Percentiles rank a stretch among this genome's conserved stretches.
phyloP scores from a whole-genome alignment of 2,329 filamentous ascomycete species.

The Ascomycota sp. region DNA sequence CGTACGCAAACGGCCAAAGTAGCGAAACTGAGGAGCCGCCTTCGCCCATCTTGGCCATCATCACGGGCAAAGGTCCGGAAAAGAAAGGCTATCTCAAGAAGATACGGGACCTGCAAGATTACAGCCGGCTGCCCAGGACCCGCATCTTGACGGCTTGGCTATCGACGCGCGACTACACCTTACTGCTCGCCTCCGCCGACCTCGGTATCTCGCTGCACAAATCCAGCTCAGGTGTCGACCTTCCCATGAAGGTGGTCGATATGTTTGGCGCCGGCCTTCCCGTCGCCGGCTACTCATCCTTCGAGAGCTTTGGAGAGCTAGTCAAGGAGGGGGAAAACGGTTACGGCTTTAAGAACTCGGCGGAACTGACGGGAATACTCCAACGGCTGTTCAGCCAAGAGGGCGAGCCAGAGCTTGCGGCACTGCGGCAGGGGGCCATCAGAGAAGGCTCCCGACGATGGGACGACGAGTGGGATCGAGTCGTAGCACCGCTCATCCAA shows the following conservation, averaged over 20 bases:
- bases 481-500: constrained; percentile 54
- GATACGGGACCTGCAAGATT: constrained; percentile 39
- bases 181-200: constrained; percentile 65
- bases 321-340: constrained; percentile 77
- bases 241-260: constrained; percentile 98
- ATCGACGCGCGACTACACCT: constrained; percentile 64
- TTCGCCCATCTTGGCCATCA: constrained; percentile 65
- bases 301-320: constrained; percentile 80
- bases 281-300: constrained; percentile 68
- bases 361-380: constrained; percentile 44
- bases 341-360: constrained; percentile 55
- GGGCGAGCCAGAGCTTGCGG: constrained; percentile 31
- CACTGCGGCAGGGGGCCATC: constrained; percentile 47
- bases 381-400: constrained; percentile 37
- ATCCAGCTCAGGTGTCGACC: constrained; percentile 81
- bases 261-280: constrained; percentile 94
- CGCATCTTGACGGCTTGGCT: constrained; percentile 71
- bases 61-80: constrained; percentile 84
- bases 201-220: constrained; percentile 82
- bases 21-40: constrained; percentile 19
- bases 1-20: constrained; percentile 37
- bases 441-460: constrained; percentile 60
- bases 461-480: constrained; percentile 82
- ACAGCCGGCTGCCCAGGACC: constrained; percentile 46
- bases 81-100: constrained; percentile 52